A percentile compares a stretch with the other conserved stretches of the same genome.
Evolutionary conservation across 805 yeast genomes (phyloP).

Genomic region (Zygotorulaspora danielsina): DNA sequence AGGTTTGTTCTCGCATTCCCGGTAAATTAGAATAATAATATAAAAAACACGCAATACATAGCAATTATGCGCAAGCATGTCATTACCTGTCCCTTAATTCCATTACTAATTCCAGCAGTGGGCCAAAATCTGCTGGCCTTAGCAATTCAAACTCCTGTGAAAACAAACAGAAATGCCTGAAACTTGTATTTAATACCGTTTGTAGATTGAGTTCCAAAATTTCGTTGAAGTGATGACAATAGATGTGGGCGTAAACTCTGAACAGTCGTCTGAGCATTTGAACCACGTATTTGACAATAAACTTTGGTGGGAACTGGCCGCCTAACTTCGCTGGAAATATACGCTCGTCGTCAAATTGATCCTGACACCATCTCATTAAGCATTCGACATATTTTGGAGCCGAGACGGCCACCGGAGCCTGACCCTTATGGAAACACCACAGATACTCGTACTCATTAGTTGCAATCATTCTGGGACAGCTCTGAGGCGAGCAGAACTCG

Average conservation of each 20-base stretch:
- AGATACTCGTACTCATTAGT: conserved; percentile 94
- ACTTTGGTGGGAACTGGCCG: conserved; percentile 86
- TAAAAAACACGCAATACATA: conserved; percentile 3
- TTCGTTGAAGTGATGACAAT: conserved; percentile 96
- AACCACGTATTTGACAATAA: conserved; percentile 62
- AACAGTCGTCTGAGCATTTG: conserved; percentile 88
- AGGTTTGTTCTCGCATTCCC: too few relatives aligned
- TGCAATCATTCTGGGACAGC: conserved; percentile 97
- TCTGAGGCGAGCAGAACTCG: conserved; percentile 89
- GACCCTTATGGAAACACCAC: conserved; percentile 80
- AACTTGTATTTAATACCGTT: conserved; percentile 86
- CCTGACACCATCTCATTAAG: conserved; percentile 92
- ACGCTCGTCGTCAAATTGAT: conserved; percentile 83
- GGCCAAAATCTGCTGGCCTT: conserved; percentile 81
- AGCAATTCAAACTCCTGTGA: conserved; percentile 78
- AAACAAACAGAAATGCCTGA: conserved; percentile 89
- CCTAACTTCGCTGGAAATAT: conserved; percentile 87
- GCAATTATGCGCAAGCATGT: not conserved
- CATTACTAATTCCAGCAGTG: conserved; percentile 74
- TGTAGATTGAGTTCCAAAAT: conserved; percentile 88
- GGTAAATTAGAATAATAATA: not conserved
- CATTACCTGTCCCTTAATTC: conserved; percentile 37
- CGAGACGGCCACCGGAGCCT: conserved; percentile 76
- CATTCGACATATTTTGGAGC: conserved; percentile 96
- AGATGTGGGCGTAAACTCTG: conserved; percentile 94